phyloP scores from a whole-genome alignment of 2,329 filamentous ascomycete genomes.

The Fusarium xyrophilum region DNA sequence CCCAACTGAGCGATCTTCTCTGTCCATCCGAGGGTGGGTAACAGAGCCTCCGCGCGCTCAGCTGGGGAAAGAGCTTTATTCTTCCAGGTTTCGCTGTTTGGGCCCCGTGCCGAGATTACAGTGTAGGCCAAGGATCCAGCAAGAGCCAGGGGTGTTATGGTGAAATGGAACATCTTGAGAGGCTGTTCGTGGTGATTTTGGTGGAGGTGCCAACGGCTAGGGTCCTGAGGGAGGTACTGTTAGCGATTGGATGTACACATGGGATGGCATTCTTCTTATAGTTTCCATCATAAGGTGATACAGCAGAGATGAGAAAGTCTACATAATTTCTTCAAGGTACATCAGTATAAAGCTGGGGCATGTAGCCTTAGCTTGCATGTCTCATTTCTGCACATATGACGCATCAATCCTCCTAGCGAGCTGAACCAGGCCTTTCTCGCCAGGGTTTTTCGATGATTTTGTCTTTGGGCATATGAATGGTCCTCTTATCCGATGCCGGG shows the following conservation, averaged over 20 bases:
- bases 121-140: background rate
- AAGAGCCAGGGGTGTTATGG: background rate
- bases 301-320: background rate
- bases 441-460: background rate
- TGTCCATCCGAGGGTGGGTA: background rate
- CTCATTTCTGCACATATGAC: background rate
- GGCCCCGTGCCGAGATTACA: background rate
- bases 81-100: background rate
- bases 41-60: background rate
- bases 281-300: accelerated
- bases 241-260: background rate
- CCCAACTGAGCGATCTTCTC: background rate
- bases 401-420: background rate
- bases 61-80: background rate
- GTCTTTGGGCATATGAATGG: background rate
- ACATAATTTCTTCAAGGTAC: accelerated
- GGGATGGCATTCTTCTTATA: background rate
- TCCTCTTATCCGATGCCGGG: accelerated
- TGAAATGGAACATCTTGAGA: background rate
- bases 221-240: background rate
- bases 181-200: no score
- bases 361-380: background rate
- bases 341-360: background rate
- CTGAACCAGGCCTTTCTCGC: background rate
- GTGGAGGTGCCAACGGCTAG: background rate